Evolutionary conservation across 1,284 basidiomycete genomes (phyloP), one percentile per base, ranked within the genome.

Genomic region (Lentinus polychrous): DNA sequence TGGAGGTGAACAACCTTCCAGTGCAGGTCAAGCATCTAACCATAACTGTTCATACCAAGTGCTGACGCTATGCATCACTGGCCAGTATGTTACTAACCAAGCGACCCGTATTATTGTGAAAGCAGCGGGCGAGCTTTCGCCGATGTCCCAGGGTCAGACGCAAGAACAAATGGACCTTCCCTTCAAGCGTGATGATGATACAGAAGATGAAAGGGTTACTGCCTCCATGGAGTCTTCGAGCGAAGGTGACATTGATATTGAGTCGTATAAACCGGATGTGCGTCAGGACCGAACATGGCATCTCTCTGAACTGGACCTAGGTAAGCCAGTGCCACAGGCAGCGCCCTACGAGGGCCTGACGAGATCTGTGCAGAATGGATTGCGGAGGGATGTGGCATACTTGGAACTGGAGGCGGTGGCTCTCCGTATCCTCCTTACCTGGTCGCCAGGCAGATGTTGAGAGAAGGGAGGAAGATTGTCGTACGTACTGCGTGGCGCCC

Each of bases 391-490:
- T 79, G 75, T 53, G 76, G 74, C 45, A 67, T 78, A 27, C 60
- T 79, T 4, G 78, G 76, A 1, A 74, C 71, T 12, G 77, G 78
- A 2, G 78, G 78, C 8, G 76, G 78, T 3, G 77, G 77, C 3
- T 72, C 73, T 0, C 70, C 76, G 0, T 75, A 76, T 51, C 71
- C 73, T 10, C 62, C 68, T 8, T 78, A 71, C 57, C 55, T 76
- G 15, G 69, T 71, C 52, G 60, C 74, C 6, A 65, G 76, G 33
- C 72, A 79, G 57, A 65, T 75, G 56, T 57, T 78, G 31, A 64
- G 76, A 2, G 61, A 69, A 23, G 78, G 76, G 5, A 63, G 68
- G 5, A 53, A 61, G 11, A 67, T 77, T 43, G 66, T 69, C 18
- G 69, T 78, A 11, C 57, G 57, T 46, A 45, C 15, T 64, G 3